Percentiles rank a stretch among this genome's conserved stretches.
These are phyloP conservation scores for Rhododendron molle DNA, from an alignment of 148 eudicot genomes.

Conservation along the genomic window DNA sequence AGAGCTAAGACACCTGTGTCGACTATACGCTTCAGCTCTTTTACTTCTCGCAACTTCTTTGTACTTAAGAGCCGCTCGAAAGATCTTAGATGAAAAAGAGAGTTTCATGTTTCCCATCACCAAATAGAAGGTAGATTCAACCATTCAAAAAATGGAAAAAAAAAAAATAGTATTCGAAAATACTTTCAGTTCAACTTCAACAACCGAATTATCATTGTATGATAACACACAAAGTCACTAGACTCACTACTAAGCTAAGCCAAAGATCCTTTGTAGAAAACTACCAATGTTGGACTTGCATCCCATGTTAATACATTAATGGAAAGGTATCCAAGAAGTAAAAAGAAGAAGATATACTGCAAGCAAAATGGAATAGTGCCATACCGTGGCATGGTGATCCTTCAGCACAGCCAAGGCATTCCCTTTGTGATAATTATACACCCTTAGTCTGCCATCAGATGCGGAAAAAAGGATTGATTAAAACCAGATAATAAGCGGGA, in stretches of 20 bases:
- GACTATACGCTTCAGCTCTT: neutral
- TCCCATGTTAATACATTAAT: too few relatives aligned
- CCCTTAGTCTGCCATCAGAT: slow-evolving; percentile 52
- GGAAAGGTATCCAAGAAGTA: too few relatives aligned
- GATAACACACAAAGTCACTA: neutral
- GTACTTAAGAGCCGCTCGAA: neutral
- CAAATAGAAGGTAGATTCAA: neutral
- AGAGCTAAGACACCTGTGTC: neutral
- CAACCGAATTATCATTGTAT: neutral
- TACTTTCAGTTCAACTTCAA: neutral
- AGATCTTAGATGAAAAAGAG: neutral
- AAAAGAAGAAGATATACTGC: neutral
- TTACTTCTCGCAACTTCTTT: neutral
- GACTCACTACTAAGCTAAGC: neutral
- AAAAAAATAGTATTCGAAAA: neutral
- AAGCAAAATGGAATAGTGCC: neutral
- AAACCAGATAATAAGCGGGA: neutral
- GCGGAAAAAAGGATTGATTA: neutral
- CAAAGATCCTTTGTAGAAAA: neutral
- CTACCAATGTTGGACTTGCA: too few relatives aligned
- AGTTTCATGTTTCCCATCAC: neutral
- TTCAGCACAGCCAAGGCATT: slow-evolving; percentile 78
- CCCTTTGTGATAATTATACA: slow-evolving; percentile 82
- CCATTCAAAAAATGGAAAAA: neutral
- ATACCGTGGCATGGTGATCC: slow-evolving; percentile 22